Base-by-base conservation (phyloP, 2,329 filamentous ascomycete species). In the Cercospora nicotianae region DNA sequence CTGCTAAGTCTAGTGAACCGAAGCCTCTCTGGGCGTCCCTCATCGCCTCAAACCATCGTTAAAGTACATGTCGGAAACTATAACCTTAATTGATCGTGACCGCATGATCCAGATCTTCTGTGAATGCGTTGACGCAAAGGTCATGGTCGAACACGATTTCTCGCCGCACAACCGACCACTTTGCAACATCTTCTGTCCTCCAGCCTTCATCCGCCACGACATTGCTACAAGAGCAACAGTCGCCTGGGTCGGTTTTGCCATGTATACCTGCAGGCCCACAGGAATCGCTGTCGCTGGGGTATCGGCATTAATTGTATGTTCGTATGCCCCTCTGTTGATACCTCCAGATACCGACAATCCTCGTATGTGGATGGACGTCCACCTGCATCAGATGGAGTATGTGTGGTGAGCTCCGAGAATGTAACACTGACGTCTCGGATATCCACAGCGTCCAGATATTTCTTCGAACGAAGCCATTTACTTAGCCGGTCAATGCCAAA, bases 401-500 rank as follows among this genome's bases (percentile, higher is more conserved):
- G 9, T 18, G 18, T 6, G 20, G 3, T 20, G 42, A 20, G 42
- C 6, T 20, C 42, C 42, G n/a, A 45, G 18, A n/a, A 8, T 45
- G 42, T 45, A 20, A 7, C 42, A 20, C 3, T 7, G 42, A 45
- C 42, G 18, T 45, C 7, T 1, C 18, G 42, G 42, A 45, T 4
- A 45, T 45, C 6, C 18, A 45, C 42, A 18, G 42, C 42, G 42
- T 45, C 42, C 4, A 45, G 42, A 5, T 45, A 45, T 45, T n/a
- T n/a, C 20, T 18, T 45, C 3, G 42, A 45, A 45, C 8, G 18
- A 45, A 45, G 42, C 42, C 63, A 60, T 16, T 45, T 60, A 20
- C 63, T 30, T 5, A 65, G 63, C 39, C 63, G 63, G 26, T 59
- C 51, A 55, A 65, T 65, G 9, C 48, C 63, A 18, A 60, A 65